A percentile compares a stretch with the other conserved stretches of the same genome.
phyloP scores from a whole-genome alignment of 148 eudicot genomes.

The Diospyros kaki region DNA sequence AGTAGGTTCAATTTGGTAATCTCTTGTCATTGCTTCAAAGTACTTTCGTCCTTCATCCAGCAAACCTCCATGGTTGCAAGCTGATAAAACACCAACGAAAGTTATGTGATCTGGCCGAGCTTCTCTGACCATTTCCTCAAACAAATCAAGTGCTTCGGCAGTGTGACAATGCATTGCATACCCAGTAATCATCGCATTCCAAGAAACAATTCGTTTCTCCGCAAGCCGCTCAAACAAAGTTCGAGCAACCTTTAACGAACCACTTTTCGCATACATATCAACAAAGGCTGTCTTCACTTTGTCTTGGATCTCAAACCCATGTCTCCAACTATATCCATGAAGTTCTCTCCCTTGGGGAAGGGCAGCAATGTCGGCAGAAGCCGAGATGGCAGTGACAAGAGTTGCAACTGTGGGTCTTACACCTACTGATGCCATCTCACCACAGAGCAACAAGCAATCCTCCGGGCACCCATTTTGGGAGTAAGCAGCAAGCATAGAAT shows the following conservation, averaged over 20 bases:
- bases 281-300: slow-evolving; percentile 60
- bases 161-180: slow-evolving; percentile 67
- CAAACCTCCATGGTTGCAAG: slow-evolving; percentile 76
- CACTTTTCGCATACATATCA: slow-evolving; percentile 66
- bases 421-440: slow-evolving; percentile 47
- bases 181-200: slow-evolving; percentile 74
- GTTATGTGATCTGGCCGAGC: slow-evolving; percentile 66
- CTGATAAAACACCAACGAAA: slow-evolving; percentile 22
- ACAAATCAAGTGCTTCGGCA: slow-evolving; percentile 45
- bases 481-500: slow-evolving; percentile 81
- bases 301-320: slow-evolving; percentile 48
- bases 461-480: slow-evolving; percentile 75
- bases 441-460: slow-evolving; percentile 52
- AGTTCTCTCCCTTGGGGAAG: slow-evolving; percentile 63
- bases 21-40: slow-evolving; percentile 48
- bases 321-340: slow-evolving; percentile 61
- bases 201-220: slow-evolving; percentile 52
- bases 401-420: slow-evolving; percentile 70
- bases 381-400: slow-evolving; percentile 60
- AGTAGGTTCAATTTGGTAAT: slow-evolving; percentile 42
- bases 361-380: slow-evolving; percentile 62
- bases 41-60: slow-evolving; percentile 53
- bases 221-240: slow-evolving; percentile 40
- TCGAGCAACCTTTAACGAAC: slow-evolving; percentile 42
- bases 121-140: slow-evolving; percentile 44